Evolutionary conservation across 2,329 filamentous ascomycete genomes (phyloP), one percentile per base, ranked within the genome.

Genomic region (Xylaria sp.): DNA sequence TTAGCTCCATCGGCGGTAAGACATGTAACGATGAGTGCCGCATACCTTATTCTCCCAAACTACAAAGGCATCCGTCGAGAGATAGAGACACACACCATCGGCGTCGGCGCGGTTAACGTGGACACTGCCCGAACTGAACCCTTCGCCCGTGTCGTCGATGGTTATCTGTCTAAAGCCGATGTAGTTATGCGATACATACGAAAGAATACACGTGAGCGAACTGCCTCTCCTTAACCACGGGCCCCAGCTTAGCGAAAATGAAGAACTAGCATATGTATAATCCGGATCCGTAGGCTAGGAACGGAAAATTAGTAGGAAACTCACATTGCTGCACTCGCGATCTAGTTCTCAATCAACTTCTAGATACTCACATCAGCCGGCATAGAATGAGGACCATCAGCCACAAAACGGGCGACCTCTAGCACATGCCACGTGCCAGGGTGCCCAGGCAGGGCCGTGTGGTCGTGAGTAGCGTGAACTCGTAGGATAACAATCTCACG

Each of bases 91-190:
- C 15, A 83, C 78, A 0, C 83, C 80, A 37, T 77, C 75, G 2
- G 74, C 72, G 55, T 87, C 83, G 1, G 69, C 64, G 17, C 73
- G 64, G 25, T 78, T 79, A 0, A 85, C 70, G 1, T 73, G 66
- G 1, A 85, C 59, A 1, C 69, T 65, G 1, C 82, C 78, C 0
- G 74, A 64, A 15, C 77, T 52, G 2, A 77, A 76, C 37, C 68
- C 72, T 0, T 67, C 66, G 78, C 78, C 81, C 0, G 72, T 46
- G 0, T 69, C 71, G 1, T 73, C 64, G 17, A 87, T 70, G 0
- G 80, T 79, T 47, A 87, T 66, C 42, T 78, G 77, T 17, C 84
- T 80, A 67, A 87, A 87, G 1, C 85, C 85, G 46, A 87, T 78
- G 60, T 86, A 81, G 65, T 84, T 82, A 37, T 76, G 77, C 1